Evolutionary conservation across 2,329 filamentous ascomycete species (phyloP).

Genomic region (Emmonsiellopsis sp.): DNA sequence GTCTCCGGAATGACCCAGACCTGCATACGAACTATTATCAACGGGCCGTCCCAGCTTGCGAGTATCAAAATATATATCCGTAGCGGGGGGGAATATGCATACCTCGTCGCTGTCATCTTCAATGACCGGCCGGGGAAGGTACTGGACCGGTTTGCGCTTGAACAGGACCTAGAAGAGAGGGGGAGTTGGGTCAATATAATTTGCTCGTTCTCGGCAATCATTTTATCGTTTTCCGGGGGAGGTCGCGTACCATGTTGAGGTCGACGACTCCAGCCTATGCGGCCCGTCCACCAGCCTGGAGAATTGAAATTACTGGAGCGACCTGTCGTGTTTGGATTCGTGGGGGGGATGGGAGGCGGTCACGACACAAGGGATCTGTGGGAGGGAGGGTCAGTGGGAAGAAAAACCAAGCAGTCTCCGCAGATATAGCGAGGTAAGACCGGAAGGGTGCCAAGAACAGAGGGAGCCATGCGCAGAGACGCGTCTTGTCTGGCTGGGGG

Average conservation of each 20-base stretch:
- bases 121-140: slow-evolving; percentile 61
- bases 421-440: too few relatives aligned
- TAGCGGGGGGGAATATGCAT: slow-evolving; percentile 22
- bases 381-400: too few relatives aligned
- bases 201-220: neutral
- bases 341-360: too few relatives aligned
- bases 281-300: neutral
- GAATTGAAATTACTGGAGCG: too few relatives aligned
- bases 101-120: slow-evolving; percentile 80
- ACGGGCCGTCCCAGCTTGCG: too few relatives aligned
- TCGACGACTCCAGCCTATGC: neutral
- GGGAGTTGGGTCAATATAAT: slow-evolving; percentile 13
- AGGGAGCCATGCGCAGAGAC: neutral
- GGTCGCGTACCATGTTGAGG: neutral
- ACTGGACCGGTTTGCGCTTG: slow-evolving; percentile 90
- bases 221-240: neutral
- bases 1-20: slow-evolving; percentile 89
- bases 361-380: too few relatives aligned
- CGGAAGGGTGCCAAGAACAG: too few relatives aligned
- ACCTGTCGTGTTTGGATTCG: too few relatives aligned
- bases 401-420: too few relatives aligned
- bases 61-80: too few relatives aligned
- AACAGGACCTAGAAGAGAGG: slow-evolving; percentile 65
- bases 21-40: slow-evolving; percentile 37
- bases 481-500: neutral